These are phyloP conservation scores for Persicaria tinctoria DNA, from an alignment of 148 eudicot species.

Conservation along the genomic window DNA sequence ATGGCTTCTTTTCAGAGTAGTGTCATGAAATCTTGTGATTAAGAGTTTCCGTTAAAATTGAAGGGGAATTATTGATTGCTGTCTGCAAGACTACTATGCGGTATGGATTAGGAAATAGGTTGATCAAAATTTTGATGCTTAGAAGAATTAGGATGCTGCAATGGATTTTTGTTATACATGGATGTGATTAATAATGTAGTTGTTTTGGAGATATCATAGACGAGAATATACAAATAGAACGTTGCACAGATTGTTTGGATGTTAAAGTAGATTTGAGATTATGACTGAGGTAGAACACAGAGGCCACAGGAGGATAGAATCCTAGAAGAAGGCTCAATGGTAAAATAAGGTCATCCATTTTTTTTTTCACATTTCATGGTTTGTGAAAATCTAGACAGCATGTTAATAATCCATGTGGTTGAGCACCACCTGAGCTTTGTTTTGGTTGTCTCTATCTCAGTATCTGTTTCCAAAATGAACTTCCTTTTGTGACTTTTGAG, in stretches of 20 bases:
- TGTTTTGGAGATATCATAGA: neutral
- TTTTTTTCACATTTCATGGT: neutral
- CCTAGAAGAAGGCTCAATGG: neutral
- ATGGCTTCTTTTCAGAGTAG: conserved; percentile 7
- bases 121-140: neutral
- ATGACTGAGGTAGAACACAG: neutral
- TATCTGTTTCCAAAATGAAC: neutral
- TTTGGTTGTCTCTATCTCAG: neutral
- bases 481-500: neutral
- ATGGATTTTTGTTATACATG: neutral
- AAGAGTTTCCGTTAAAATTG: neutral
- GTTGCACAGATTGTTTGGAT: neutral
- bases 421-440: neutral
- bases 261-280: neutral
- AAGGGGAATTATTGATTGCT: neutral
- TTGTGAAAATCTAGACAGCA: neutral
- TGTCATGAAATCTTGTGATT: neutral
- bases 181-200: neutral
- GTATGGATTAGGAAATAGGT: neutral
- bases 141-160: neutral
- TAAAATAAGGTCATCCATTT: neutral
- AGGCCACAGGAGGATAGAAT: neutral
- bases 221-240: neutral
- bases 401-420: neutral
- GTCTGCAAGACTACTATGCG: neutral